Evolutionary conservation across 2,329 filamentous ascomycete genomes (phyloP).

Genomic region (Botrytis hyacinthi): DNA sequence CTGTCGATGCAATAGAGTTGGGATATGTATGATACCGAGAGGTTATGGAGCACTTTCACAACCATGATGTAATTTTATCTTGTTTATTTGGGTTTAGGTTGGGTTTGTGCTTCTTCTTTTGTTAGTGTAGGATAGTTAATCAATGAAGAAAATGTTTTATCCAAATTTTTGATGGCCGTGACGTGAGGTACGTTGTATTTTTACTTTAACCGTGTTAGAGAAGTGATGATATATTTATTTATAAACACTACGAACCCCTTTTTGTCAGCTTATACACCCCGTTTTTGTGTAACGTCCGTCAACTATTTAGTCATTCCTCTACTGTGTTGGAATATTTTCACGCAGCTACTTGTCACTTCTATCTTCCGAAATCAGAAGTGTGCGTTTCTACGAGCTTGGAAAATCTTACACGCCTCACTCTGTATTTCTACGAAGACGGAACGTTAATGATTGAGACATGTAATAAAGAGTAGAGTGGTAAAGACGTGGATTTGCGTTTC

Average conservation of each 20-base stretch:
- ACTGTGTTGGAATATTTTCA: no score
- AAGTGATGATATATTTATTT: background rate
- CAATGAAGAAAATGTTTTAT: background rate
- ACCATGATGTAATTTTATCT: background rate
- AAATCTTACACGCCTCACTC: no score
- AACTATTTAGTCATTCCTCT: no score
- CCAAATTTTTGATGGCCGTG: no score
- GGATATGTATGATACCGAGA: background rate
- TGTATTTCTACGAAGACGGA: no score
- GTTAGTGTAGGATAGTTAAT: background rate
- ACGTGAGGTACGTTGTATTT: no score
- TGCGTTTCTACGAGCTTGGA: background rate
- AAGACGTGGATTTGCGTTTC: no score
- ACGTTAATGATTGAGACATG: no score
- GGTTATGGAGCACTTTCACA: background rate
- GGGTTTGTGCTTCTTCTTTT: background rate
- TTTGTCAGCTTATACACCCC: background rate
- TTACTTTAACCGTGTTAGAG: no score
- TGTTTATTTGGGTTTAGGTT: background rate
- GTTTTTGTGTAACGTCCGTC: background rate
- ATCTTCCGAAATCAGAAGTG: no score
- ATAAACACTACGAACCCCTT: background rate
- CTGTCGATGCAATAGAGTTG: background rate
- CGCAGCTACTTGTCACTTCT: no score
- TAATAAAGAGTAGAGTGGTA: no score